A percentile compares a stretch with the other conserved stretches of the same genome.
These are phyloP conservation scores for Mycena indigotica DNA, from an alignment of 768 basidiomycete genomes.

Conservation along the genomic window DNA sequence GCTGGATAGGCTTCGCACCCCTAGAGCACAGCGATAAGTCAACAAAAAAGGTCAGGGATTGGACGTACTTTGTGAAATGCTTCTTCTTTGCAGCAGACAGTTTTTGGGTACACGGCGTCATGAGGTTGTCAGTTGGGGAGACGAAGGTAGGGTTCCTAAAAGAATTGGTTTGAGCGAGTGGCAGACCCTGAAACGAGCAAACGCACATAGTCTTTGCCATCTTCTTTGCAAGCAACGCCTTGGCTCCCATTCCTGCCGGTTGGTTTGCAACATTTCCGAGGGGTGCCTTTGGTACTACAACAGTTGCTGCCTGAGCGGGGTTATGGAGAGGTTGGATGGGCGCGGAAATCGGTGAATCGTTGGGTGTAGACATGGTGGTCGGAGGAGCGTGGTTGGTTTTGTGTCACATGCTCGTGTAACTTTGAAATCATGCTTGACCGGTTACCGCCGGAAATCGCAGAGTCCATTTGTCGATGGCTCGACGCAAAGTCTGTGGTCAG, in stretches of 20 bases:
- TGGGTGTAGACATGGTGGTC: conserved; percentile 59
- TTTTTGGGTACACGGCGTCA: conserved; percentile 94
- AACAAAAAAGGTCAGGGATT: neutral
- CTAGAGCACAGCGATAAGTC: conserved; percentile 35
- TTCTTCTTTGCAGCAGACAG: conserved; percentile 90
- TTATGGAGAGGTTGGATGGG: conserved; percentile 85
- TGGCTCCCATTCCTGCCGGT: conserved; percentile 79
- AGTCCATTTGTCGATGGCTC: conserved; percentile 27
- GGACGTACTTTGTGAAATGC: conserved; percentile 83
- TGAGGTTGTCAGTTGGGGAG: conserved; percentile 93
- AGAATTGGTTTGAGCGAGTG: conserved; percentile 12
- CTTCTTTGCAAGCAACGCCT: conserved; percentile 91
- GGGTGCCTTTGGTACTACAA: conserved; percentile 79
- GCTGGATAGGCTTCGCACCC: conserved; percentile 60
- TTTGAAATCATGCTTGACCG: neutral
- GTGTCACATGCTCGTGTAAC: conserved; percentile 24
- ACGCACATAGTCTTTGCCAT: conserved; percentile 87
- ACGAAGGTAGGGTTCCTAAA: conserved; percentile 82
- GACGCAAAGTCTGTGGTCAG: conserved; percentile 31
- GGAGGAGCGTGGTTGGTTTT: conserved; percentile 6
- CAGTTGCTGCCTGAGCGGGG: conserved; percentile 75
- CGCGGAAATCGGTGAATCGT: conserved; percentile 61
- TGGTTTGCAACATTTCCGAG: conserved; percentile 66
- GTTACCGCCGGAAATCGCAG: conserved; percentile 35
- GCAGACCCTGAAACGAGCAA: neutral